Evolutionary conservation across 306 rosid species (phyloP), one percentile per base, ranked within the genome.

Genomic region (Abrus precatorius): DNA sequence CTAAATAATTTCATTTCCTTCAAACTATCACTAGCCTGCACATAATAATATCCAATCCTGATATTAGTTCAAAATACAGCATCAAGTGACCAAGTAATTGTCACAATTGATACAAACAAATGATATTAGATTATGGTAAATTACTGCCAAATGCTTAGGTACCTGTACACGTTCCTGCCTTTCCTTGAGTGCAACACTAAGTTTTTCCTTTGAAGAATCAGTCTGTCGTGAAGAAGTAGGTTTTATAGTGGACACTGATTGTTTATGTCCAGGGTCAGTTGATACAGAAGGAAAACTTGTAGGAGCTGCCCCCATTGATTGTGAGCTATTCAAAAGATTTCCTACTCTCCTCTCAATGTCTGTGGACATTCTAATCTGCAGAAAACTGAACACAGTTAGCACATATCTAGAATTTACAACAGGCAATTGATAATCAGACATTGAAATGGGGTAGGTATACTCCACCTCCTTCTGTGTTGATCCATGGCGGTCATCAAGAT

Each of bases 401-500:
- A 74, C 9, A 43, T 71, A 29, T 57, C 69, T 14, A 68, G 14
- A 54, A 49, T 47, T 71, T 72, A 34, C 60, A 62, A 70, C 45
- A 75, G 52, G 28, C 45, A 75, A 74, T 69, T 8, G 38, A 70
- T 45, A 74, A 60, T 49, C 38, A 48, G 48, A 48, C 13, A 34
- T 36, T 72, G 48, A 82, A 62, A 59, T 36, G 48, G 66, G 72
- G 53, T 41, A 57, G 45, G 74, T 64, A 75, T 53, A 80, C 50
- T 71, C 54, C 54, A 93, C 99, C 97, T 93, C 97, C 69, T 91
- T 90, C 82, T 91, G 97, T 34, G 97, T 87, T 82, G 95, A 93
- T 62, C 99, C 99, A 88, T 95, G 97, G 30, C 86, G 91, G 56
- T 93, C 99, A 82, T 95, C 99, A 64, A 95, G 99, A 86, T 95